Evolutionary conservation across 2,329 filamentous ascomycete genomes (phyloP).

Genomic region (Colletotrichum caudatum): DNA sequence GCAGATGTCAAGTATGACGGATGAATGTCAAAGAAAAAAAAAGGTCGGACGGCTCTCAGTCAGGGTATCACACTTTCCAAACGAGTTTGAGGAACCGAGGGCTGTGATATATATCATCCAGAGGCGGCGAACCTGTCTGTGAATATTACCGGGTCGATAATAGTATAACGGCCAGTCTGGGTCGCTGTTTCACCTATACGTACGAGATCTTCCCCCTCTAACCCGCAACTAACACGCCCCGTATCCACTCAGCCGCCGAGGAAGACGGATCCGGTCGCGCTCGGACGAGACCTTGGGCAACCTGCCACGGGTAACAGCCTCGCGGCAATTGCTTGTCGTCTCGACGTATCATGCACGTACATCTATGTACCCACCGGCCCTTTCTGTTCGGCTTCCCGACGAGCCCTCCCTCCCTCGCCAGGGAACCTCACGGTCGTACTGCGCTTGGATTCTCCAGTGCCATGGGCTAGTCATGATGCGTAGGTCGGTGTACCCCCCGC

Average conservation of each 20-base stretch:
- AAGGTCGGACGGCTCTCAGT: constrained; percentile 10
- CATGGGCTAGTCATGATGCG: neutral
- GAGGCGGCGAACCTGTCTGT: constrained; percentile 2
- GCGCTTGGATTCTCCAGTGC: neutral
- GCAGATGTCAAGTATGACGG: neutral
- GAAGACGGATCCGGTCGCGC: neutral
- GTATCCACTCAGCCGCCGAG: neutral
- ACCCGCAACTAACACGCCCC: constrained; percentile 4
- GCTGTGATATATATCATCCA: constrained; percentile 26
- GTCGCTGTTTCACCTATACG: constrained; percentile 15
- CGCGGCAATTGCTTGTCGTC: neutral
- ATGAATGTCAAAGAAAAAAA: constrained; percentile 17
- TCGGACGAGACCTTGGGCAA: neutral
- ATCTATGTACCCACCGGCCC: neutral
- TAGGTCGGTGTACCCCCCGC: neutral
- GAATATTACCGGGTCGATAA: constrained; percentile 11
- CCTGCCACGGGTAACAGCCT: neutral
- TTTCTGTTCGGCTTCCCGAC: neutral
- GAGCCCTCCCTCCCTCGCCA: neutral
- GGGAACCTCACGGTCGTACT: neutral
- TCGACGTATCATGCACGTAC: neutral
- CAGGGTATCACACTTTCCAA: neutral
- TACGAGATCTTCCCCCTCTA: neutral
- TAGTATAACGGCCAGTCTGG: constrained; percentile 12
- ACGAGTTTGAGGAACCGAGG: neutral